Conservation (phyloP, 2,329 filamentous ascomycete species). For the Ramichloridium luteum region DNA sequence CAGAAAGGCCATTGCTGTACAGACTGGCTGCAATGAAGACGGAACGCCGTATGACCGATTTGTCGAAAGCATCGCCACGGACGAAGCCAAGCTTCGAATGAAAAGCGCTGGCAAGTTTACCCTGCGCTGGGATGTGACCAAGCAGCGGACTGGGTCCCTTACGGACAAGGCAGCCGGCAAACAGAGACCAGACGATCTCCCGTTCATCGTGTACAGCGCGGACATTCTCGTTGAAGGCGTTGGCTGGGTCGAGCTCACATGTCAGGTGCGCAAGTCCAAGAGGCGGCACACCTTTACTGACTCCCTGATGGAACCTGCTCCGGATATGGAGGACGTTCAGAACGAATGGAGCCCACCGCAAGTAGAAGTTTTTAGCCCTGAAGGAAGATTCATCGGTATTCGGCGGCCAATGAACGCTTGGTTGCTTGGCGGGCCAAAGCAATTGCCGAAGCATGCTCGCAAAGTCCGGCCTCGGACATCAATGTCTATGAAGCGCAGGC, state of each 20-base stretch:
- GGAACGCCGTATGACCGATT: constrained; percentile 45
- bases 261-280: constrained; percentile 52
- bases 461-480: constrained; percentile 51
- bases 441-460: constrained; percentile 36
- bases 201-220: constrained; percentile 65
- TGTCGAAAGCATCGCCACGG: constrained; percentile 49
- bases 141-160: constrained; percentile 59
- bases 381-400: constrained; percentile 64
- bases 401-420: constrained; percentile 61
- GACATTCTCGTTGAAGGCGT: constrained; percentile 87
- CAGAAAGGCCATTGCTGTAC: constrained; percentile 64
- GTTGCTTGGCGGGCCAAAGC: constrained; percentile 45
- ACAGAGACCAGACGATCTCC: constrained; percentile 54
- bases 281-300: constrained; percentile 15
- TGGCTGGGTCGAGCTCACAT: constrained; percentile 82
- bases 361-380: constrained; percentile 74
- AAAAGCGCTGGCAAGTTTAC: constrained; percentile 60
- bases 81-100: constrained; percentile 24
- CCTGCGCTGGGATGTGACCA: constrained; percentile 74
- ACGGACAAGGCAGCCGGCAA: constrained; percentile 49
- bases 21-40: constrained; percentile 33
- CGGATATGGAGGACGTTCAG: constrained; percentile 14
- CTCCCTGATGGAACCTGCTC: constrained; percentile 8
- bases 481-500: constrained; percentile 33
- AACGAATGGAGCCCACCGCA: no score